A percentile compares a stretch with the other conserved stretches of the same genome.
Evolutionary conservation across 768 basidiomycete species (phyloP).

Genomic region (Boletus subcaerulescens): DNA sequence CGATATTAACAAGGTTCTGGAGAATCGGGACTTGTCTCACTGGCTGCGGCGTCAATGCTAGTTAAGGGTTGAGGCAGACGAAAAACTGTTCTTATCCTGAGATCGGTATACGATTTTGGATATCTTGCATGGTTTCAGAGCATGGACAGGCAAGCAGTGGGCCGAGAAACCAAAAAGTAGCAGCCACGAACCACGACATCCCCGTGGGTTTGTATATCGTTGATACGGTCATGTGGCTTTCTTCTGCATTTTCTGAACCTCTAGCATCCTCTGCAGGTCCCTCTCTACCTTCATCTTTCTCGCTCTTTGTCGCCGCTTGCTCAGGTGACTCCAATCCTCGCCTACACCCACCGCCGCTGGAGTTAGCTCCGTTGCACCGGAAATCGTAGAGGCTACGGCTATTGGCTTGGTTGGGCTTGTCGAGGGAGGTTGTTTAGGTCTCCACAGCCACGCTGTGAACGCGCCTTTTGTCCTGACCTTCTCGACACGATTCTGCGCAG

Average conservation of each 20-base stretch:
- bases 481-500: slow-evolving; percentile 39
- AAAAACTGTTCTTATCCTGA: too few relatives aligned
- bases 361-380: slow-evolving; percentile 8
- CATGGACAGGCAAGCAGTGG: too few relatives aligned
- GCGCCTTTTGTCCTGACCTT: slow-evolving; percentile 36
- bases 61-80: too few relatives aligned
- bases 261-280: slow-evolving; percentile 40
- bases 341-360: slow-evolving; percentile 32
- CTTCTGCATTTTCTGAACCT: slow-evolving; percentile 28
- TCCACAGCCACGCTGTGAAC: slow-evolving; percentile 44
- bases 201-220: neutral
- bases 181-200: neutral
- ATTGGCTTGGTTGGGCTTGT: neutral
- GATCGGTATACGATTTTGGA: neutral
- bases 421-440: slow-evolving; percentile 1
- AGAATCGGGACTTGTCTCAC: too few relatives aligned
- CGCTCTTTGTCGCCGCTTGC: slow-evolving; percentile 47
- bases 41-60: too few relatives aligned
- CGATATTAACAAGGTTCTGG: too few relatives aligned
- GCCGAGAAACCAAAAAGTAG: neutral
- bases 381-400: neutral
- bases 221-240: neutral
- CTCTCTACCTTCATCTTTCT: slow-evolving; percentile 44
- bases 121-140: neutral
- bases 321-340: slow-evolving; percentile 55